Base-by-base conservation (phyloP, 1,284 basidiomycete genomes). In the Apiotrichum sp. region DNA sequence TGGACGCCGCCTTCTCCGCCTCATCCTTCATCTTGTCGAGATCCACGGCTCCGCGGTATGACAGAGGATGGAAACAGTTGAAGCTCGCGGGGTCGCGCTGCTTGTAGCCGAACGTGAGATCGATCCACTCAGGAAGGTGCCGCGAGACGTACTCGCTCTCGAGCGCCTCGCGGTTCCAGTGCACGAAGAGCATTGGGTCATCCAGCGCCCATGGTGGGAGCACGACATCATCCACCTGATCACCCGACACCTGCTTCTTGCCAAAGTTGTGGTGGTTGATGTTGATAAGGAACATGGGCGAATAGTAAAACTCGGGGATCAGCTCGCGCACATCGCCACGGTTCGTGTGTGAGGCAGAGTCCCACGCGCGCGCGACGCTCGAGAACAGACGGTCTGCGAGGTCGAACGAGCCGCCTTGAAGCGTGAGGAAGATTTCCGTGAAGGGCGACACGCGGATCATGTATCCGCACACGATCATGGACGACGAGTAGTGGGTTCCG, bases 401-500 rank as follows among this genome's bases (percentile, higher is more conserved):
- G 78, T 97, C 93, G 84, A 93, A 97, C 65, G 88, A 87, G n/a
- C 93, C 91, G 29, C 90, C 90, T 80, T 86, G 64, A 40, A 93
- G 73, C 3, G 87, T 68, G 33, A 74, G 61, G 63, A 93, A 95
- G 84, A 93, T 93, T 67, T 87, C 85, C 16, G 90, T 93, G 71
- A 87, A 96, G 0, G 93, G 93, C 9, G 88, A 84, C 65, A 95
- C 77, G 10, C 93, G 83, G 59, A 98, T 95, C 67, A 97, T 78
- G 77, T 89, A 97, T 63, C 95, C 92, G 77, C 92, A 95, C 36
- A 95, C 90, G 57, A 93, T 96, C 86, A 96, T 95, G 0, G 92
- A 95, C 5, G 91, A 95, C 65, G 89, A 91, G 71, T 93, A 98
- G 71, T 97, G 93, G 1, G 93, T 97, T 47, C 77, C 90, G 62